phyloP scores from a whole-genome alignment of 2,329 filamentous ascomycete species.

The Microdochium bolleyi region DNA sequence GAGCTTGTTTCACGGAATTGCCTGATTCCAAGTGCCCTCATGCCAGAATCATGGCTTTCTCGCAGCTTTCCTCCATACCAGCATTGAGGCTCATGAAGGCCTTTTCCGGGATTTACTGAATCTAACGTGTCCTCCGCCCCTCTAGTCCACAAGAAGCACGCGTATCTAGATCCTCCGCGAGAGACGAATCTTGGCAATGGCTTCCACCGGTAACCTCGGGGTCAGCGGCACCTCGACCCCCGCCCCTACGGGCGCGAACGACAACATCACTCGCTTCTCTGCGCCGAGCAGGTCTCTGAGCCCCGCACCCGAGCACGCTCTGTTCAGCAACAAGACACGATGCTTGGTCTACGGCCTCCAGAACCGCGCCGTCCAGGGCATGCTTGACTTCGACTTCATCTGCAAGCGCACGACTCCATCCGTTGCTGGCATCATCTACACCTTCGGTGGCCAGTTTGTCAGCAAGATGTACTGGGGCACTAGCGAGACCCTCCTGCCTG shows the following conservation, averaged over 20 bases:
- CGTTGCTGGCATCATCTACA: conserved; percentile 99
- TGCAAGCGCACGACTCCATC: conserved; percentile 97
- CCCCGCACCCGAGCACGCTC: conserved; percentile 78
- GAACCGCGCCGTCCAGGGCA: conserved; percentile 83
- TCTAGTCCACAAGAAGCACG: neutral
- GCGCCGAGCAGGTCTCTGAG: conserved; percentile 88
- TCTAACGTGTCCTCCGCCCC: neutral
- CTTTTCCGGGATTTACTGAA: too few relatives aligned
- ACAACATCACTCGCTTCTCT: conserved; percentile 96
- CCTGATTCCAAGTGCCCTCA: too few relatives aligned
- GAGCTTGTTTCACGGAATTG: too few relatives aligned
- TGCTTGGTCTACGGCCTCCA: conserved; percentile 99
- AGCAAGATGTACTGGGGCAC: conserved; percentile 99
- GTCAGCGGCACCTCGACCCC: conserved; percentile 36
- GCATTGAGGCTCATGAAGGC: neutral
- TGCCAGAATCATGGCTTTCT: too few relatives aligned
- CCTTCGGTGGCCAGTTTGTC: conserved; percentile 98
- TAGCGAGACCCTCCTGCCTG: conserved; percentile 94
- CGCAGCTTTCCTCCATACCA: too few relatives aligned
- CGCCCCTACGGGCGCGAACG: conserved; percentile 69
- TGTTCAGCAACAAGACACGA: conserved; percentile 99
- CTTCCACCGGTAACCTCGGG: conserved; percentile 39
- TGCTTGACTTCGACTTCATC: conserved; percentile 99
- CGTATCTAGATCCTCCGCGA: neutral
- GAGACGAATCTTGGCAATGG: conserved; percentile 36